Base-by-base conservation (phyloP, 2,329 filamentous ascomycete genomes). In the Mycocentrospora acerina region DNA sequence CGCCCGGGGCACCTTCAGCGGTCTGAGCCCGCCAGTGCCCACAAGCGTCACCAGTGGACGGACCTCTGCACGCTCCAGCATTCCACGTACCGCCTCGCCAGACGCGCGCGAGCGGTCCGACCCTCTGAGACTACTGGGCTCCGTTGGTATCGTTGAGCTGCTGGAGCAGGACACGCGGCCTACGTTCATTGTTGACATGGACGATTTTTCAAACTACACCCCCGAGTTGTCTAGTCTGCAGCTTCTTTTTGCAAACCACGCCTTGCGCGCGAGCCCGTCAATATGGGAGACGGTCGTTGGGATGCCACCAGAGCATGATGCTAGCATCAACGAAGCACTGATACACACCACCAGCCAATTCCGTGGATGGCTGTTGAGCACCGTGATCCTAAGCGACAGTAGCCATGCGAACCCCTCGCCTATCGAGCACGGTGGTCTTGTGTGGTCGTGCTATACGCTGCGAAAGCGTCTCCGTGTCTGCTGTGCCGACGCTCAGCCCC, bases 161-260 rank as follows among this genome's bases (percentile, higher is more conserved):
- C 66, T 93, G 27, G 86, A 91, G 57, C 79, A 86, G 50, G 88
- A 93, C 60, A 80, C 85, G 33, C 74, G 88, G 31, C 88, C 86
- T 3, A 87, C 85, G 0, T 88, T 91, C 54, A 77, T 91, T 28
- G 73, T 91, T 24, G 86, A 91, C 55, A 67, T 87, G 34, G 71
- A 73, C 7, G 80, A 84, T 53, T 64, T 73, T 1, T 63, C 69
- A n/a, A 83, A 82, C 51, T 74, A 72, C 31, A 70, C 68, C 15
- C 70, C 75, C 1, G 75, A 76, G 0, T 39, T 46, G 2, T 35
- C 40, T 4, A 72, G 73, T 2, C 64, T 90, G 25, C 74, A 78
- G 19, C 74, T 88, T 7, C 52, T 88, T 0, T 90, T 86, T 60
- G 77, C 79, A 19, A 93, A 91, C 59, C 72, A 76, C 8, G 78